Evolutionary conservation across 2,329 filamentous ascomycete species (phyloP), one percentile per base, ranked within the genome.

Genomic region (Fusarium sp.): DNA sequence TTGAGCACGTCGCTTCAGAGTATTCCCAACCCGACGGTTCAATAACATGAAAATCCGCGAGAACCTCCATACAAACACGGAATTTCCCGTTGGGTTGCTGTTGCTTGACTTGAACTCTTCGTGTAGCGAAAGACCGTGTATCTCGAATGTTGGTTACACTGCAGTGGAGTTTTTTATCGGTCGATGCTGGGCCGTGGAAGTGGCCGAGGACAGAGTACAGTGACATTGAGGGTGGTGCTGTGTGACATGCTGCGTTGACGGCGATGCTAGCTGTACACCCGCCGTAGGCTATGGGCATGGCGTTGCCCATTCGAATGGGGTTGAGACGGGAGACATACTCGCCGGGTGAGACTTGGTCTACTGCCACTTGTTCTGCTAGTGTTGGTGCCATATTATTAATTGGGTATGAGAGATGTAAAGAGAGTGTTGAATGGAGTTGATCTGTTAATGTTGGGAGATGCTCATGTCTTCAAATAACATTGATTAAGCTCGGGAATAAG

Each of bases 121-220:
- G 79, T 1, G 86, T 87, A 5, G 82, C 82, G 59, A 88, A 88
- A 1, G 84, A 84, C 18, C 82, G 79, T 2, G 86, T 87, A 53
- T 84, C 81, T 17, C 86, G 80, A 4, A 82, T 79, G 20, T 68
- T 71, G 22, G 77, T 76, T 4, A 86, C 82, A 6, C 69, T 79
- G 55, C 80, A 81, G 39, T 73, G 72, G 2, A 87, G 67, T 20
- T 80, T 81, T 25, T 80, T 77, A 31, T 83, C 81, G 1, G 78
- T 83, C 22, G 80, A 76, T 5, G 84, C 82, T 4, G 86, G 85
- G 4, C 86, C 84, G 2, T 85, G 81, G 53, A 83, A 88, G 62
- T 85, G 80, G 1, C 86, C 86, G 1, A 84, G 70, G 0, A 84
- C 72, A 1, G 85, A 85, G 72, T 87, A 87, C 7, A 87, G 77